Conservation (phyloP, 306 rosid genomes). For the Medicago ruthenica region DNA sequence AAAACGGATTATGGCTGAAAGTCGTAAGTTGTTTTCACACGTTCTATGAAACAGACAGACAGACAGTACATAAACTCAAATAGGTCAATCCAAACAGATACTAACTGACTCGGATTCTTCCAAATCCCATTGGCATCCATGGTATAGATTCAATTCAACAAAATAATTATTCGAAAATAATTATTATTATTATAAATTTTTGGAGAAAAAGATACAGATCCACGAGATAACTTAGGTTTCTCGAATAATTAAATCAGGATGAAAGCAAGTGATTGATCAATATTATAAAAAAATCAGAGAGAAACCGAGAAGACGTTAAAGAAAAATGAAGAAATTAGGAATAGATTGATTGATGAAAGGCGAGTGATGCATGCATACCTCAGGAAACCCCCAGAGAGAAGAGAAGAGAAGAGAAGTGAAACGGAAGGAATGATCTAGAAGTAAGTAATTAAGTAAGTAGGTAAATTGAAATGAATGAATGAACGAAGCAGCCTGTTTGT, state of each 20-base stretch:
- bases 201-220: neutral
- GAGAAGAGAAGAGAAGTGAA: too few relatives aligned
- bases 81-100: neutral
- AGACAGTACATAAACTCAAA: too few relatives aligned
- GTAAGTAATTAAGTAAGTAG: neutral
- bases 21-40: too few relatives aligned
- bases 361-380: slow-evolving; percentile 28
- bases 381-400: slow-evolving; percentile 51
- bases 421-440: slow-evolving; percentile 49
- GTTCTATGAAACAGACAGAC: too few relatives aligned
- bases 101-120: neutral
- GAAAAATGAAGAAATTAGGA: neutral
- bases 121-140: neutral
- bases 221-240: neutral
- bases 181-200: neutral
- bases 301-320: neutral
- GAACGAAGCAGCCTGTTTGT: neutral
- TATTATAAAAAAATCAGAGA: neutral
- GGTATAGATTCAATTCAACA: slow-evolving; percentile 10
- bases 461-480: neutral
- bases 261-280: neutral
- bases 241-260: neutral
- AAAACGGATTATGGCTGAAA: too few relatives aligned
- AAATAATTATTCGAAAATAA: neutral
- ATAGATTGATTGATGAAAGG: neutral